Conservation (phyloP, 2,329 filamentous ascomycete species). For the Hypoxylon sp. region DNA sequence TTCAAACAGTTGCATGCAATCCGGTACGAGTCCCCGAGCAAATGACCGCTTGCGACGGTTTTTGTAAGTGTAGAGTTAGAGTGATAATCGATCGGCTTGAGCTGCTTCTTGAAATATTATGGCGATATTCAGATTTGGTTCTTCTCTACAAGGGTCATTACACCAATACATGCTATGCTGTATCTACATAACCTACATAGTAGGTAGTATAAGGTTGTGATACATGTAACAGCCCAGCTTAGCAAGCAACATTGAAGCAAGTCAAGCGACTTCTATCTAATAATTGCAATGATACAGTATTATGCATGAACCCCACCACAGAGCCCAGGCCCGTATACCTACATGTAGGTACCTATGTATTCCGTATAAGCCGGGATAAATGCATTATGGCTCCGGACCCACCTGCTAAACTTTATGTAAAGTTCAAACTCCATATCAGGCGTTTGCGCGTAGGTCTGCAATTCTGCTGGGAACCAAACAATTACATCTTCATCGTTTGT, state of each 20-base stretch:
- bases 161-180: background rate
- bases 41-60: conserved; percentile 17
- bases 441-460: conserved; percentile 37
- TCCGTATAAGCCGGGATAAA: conserved; percentile 10
- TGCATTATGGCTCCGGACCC: conserved; percentile 11
- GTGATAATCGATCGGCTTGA: conserved; percentile 19
- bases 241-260: no score
- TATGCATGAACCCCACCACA: background rate
- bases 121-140: conserved; percentile 4
- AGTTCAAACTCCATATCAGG: conserved; percentile 35
- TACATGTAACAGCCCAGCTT: no score
- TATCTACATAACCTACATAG: background rate
- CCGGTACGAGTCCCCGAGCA: conserved; percentile 18
- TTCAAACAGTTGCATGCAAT: conserved; percentile 25
- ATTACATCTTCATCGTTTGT: conserved; percentile 16
- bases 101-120: conserved; percentile 2
- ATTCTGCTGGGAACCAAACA: conserved; percentile 35
- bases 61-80: conserved; percentile 16
- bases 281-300: background rate
- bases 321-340: no score
- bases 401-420: conserved; percentile 28
- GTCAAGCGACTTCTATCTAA: background rate
- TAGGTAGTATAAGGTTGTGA: no score
- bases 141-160: conserved; percentile 8
- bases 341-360: no score